Percentiles rank a stretch among this genome's conserved stretches.
Evolutionary conservation across 805 yeast species (phyloP).

Genomic region (Wickerhamiella galacta): DNA sequence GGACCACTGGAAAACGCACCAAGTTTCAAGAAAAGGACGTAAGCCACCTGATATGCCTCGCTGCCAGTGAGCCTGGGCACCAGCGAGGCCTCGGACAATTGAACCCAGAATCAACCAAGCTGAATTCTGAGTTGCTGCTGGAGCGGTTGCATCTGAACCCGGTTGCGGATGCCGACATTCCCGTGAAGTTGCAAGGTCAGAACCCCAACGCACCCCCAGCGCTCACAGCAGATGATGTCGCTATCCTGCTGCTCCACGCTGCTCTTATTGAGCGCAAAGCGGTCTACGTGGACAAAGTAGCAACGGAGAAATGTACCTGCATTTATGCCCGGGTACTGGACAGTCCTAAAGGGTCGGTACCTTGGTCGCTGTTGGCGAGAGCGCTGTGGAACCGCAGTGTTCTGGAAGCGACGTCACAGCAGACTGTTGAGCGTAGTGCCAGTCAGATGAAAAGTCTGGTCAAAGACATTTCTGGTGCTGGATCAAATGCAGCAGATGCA

Average conservation of each 20-base stretch:
- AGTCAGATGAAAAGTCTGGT: slow-evolving; percentile 84
- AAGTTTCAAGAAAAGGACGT: slow-evolving; percentile 59
- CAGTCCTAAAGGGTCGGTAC: slow-evolving; percentile 29
- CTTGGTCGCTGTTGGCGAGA: slow-evolving; percentile 66
- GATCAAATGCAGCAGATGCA: no score
- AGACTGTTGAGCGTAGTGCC: slow-evolving; percentile 86
- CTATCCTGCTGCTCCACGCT: slow-evolving; percentile 58
- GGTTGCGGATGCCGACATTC: slow-evolving; percentile 27
- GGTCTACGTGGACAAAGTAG: slow-evolving; percentile 53
- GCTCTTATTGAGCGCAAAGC: slow-evolving; percentile 48
- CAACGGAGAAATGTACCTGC: slow-evolving; percentile 71
- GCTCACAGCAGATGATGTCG: slow-evolving; percentile 48
- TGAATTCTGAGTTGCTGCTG: slow-evolving; percentile 61
- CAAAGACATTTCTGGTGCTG: slow-evolving; percentile 83
- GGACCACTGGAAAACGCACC: slow-evolving; percentile 77
- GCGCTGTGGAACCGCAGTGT: slow-evolving; percentile 83
- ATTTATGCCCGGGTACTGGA: slow-evolving; percentile 55
- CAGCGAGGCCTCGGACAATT: neutral
- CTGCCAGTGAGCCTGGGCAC: no score
- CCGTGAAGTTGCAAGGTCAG: slow-evolving; percentile 24
- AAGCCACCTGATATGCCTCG: slow-evolving; percentile 61
- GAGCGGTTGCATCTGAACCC: slow-evolving; percentile 52
- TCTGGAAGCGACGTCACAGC: slow-evolving; percentile 61
- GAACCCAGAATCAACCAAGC: slow-evolving; percentile 38
- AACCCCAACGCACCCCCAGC: slow-evolving; percentile 78